Conservation (phyloP, 2,329 filamentous ascomycete genomes). For the Xylariomycetidae sp. region DNA sequence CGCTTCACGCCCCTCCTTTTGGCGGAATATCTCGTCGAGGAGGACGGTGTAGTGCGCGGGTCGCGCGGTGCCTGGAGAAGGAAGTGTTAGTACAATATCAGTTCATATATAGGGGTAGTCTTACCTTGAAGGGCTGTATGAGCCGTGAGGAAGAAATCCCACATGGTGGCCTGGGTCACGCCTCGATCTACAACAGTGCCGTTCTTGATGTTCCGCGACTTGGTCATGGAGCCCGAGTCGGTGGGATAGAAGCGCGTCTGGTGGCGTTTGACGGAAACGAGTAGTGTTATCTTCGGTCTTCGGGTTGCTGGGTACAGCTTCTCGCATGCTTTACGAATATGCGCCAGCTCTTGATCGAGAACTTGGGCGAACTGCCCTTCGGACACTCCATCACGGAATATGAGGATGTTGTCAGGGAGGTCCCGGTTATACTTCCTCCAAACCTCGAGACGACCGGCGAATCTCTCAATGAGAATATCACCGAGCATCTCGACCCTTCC, state of each 20-base stretch:
- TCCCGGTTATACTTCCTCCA: slow-evolving; percentile 56
- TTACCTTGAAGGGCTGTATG: slow-evolving; percentile 72
- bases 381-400: slow-evolving; percentile 87
- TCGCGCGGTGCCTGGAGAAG: slow-evolving; percentile 67
- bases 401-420: slow-evolving; percentile 69
- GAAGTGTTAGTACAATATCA: too few species aligned
- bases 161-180: slow-evolving; percentile 68
- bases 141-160: slow-evolving; percentile 83
- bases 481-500: slow-evolving; percentile 68
- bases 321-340: slow-evolving; percentile 61
- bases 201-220: slow-evolving; percentile 62
- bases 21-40: slow-evolving; percentile 62
- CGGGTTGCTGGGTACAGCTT: slow-evolving; percentile 48
- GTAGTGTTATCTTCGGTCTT: slow-evolving; percentile 62
- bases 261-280: slow-evolving; percentile 84
- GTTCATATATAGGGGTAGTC: neutral
- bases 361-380: slow-evolving; percentile 76
- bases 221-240: slow-evolving; percentile 34
- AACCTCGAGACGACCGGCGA: slow-evolving; percentile 59
- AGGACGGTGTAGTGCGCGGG: slow-evolving; percentile 82
- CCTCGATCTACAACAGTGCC: slow-evolving; percentile 85
- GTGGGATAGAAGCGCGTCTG: slow-evolving; percentile 84
- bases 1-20: slow-evolving; percentile 30
- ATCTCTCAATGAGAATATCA: slow-evolving; percentile 51
- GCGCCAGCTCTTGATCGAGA: slow-evolving; percentile 61